Percentiles rank a stretch among this genome's conserved stretches.
Conservation (phyloP, 345 rosid species). For the Cardamine resedifolia region DNA sequence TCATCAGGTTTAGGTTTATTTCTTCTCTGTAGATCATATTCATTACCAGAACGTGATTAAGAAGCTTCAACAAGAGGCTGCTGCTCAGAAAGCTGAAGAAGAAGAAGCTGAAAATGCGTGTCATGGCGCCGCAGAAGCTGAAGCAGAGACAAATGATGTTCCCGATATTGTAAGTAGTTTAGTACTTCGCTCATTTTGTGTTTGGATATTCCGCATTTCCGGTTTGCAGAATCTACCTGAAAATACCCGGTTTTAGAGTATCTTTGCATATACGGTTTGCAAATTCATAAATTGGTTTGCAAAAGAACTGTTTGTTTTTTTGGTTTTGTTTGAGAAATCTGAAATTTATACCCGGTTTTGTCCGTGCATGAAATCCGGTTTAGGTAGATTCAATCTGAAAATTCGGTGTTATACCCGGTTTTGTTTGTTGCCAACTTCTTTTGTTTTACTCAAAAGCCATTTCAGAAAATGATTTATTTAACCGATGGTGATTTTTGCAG, state of each 20-base stretch:
- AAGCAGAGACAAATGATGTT: background rate
- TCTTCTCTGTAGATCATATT: conserved; percentile 32
- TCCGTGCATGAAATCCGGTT: too few species aligned
- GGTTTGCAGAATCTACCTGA: too few species aligned
- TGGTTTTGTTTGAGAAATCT: background rate
- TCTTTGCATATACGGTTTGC: too few species aligned
- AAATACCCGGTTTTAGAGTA: too few species aligned
- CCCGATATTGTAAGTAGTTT: background rate
- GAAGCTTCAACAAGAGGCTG: conserved; percentile 45
- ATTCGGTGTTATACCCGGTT: background rate
- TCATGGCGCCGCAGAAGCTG: background rate
- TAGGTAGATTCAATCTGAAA: background rate
- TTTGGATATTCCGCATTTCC: background rate
- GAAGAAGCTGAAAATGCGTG: background rate
- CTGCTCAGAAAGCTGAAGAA: conserved; percentile 35
- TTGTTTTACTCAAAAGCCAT: background rate
- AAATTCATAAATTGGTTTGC: too few species aligned
- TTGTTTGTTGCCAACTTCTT: background rate
- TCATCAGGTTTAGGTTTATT: too few species aligned
- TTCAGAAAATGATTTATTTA: background rate
- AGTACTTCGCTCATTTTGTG: background rate
- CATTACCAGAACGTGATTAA: conserved; percentile 56
- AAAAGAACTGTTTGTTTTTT: too few species aligned
- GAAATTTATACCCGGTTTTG: background rate
- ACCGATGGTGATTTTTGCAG: background rate